These are phyloP conservation scores for Phytophthora agathidicida DNA, from an alignment of 352 stramenopile species.

Conservation along the genomic window DNA sequence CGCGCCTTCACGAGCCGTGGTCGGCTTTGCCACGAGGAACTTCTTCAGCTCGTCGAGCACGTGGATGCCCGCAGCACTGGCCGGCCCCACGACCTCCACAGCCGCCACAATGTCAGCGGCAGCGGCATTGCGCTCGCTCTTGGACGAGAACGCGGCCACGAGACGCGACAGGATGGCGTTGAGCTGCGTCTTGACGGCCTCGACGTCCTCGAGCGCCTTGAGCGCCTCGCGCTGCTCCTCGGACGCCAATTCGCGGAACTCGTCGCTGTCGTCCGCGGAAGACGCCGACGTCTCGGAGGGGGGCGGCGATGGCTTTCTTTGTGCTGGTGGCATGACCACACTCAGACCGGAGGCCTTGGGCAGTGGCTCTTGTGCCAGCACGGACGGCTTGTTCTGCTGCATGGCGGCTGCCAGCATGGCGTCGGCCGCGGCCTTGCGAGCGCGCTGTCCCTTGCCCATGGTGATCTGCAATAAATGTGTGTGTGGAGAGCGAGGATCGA, in stretches of 20 bases:
- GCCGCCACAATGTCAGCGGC: constrained; percentile 54
- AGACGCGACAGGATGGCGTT: constrained; percentile 48
- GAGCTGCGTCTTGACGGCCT: constrained; percentile 44
- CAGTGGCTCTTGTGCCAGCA: constrained; percentile 33
- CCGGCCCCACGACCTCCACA: constrained; percentile 47
- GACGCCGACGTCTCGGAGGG: constrained; percentile 41
- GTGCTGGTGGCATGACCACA: constrained; percentile 21
- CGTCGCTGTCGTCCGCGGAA: constrained; percentile 39
- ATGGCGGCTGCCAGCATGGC: constrained; percentile 48
- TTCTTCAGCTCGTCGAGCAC: constrained; percentile 52
- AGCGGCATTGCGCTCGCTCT: constrained; percentile 49
- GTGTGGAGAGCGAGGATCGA: constrained; percentile 5
- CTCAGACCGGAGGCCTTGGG: constrained; percentile 7
- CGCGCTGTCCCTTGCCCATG: constrained; percentile 80
- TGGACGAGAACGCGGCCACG: constrained; percentile 37
- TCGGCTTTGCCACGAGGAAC: constrained; percentile 52
- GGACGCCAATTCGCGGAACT: constrained; percentile 43
- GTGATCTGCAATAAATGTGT: constrained; percentile 12
- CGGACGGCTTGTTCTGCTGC: constrained; percentile 37
- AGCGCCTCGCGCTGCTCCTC: constrained; percentile 57
- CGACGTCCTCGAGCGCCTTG: constrained; percentile 31
- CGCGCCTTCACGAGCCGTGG: constrained; percentile 54
- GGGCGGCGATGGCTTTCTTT: constrained; percentile 32
- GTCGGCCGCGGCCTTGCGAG: constrained; percentile 59
- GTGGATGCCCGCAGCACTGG: constrained; percentile 43